A percentile compares a stretch with the other conserved stretches of the same genome.
phyloP scores from a whole-genome alignment of 75 land plant species.

The Selaginella tamariscina region DNA sequence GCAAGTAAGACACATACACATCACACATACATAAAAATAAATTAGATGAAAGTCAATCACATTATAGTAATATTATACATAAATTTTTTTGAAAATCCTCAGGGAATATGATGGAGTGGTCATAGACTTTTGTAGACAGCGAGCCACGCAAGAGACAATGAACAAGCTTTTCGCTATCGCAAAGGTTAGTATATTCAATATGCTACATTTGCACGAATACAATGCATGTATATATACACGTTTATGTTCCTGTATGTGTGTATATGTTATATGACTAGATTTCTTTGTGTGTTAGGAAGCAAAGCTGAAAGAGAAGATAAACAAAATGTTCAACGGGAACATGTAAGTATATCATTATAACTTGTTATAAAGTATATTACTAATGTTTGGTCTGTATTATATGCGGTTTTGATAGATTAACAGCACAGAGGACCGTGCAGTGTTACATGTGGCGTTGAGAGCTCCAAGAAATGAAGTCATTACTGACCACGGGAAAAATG shows the following conservation, averaged over 20 bases:
- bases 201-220: no score
- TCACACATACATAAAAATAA: background rate
- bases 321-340: conserved; percentile 80
- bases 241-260: no score
- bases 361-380: no score
- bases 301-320: conserved; percentile 57
- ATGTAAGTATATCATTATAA: no score
- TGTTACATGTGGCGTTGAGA: conserved; percentile 87
- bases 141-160: conserved; percentile 48
- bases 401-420: conserved; percentile 54
- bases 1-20: conserved; percentile 51
- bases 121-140: conserved; percentile 72
- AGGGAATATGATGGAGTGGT: no score
- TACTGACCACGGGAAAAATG: conserved; percentile 70
- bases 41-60: background rate
- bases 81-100: no score
- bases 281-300: conserved; percentile 46
- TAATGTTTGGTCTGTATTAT: background rate
- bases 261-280: background rate
- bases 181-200: conserved; percentile 57
- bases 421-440: conserved; percentile 69
- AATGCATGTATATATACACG: background rate
- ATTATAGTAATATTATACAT: no score
- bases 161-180: conserved; percentile 55
- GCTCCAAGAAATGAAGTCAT: conserved; percentile 61